Conservation (phyloP, 768 basidiomycete species). For the Cystobasidium tubakii region DNA sequence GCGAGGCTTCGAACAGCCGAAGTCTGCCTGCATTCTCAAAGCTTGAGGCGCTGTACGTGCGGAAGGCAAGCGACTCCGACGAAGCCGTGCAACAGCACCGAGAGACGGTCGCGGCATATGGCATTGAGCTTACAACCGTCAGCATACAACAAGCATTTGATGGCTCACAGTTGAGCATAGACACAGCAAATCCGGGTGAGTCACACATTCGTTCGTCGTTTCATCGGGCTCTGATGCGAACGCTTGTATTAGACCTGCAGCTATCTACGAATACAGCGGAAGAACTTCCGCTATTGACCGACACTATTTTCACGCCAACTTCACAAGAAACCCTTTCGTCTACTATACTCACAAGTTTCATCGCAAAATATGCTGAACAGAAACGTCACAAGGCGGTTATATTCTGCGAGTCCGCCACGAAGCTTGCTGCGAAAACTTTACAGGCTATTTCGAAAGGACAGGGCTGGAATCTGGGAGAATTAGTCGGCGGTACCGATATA, state of each 20-base stretch:
- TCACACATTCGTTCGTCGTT: neutral
- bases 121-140: slow-evolving; percentile 9
- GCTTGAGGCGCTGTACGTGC: neutral
- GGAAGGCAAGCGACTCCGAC: neutral
- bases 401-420: slow-evolving; percentile 37
- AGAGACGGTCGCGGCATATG: slow-evolving; percentile 7
- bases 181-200: neutral
- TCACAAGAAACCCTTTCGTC: slow-evolving; percentile 24
- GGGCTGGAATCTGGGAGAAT: slow-evolving; percentile 38
- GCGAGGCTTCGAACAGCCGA: neutral
- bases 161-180: slow-evolving; percentile 19
- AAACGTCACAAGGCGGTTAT: slow-evolving; percentile 33
- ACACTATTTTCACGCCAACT: slow-evolving; percentile 32
- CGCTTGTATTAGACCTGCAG: neutral
- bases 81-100: neutral
- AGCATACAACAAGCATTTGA: neutral
- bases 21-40: neutral
- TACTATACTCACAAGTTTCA: slow-evolving; percentile 24
- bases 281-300: neutral
- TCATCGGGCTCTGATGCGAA: neutral
- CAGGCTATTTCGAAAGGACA: slow-evolving; percentile 32
- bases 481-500: slow-evolving; percentile 34
- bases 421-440: slow-evolving; percentile 38
- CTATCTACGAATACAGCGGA: neutral
- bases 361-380: slow-evolving; percentile 12